Evolutionary conservation across 352 stramenopile species (phyloP), one percentile per base, ranked within the genome.

Genomic region (Pythium biforme): DNA sequence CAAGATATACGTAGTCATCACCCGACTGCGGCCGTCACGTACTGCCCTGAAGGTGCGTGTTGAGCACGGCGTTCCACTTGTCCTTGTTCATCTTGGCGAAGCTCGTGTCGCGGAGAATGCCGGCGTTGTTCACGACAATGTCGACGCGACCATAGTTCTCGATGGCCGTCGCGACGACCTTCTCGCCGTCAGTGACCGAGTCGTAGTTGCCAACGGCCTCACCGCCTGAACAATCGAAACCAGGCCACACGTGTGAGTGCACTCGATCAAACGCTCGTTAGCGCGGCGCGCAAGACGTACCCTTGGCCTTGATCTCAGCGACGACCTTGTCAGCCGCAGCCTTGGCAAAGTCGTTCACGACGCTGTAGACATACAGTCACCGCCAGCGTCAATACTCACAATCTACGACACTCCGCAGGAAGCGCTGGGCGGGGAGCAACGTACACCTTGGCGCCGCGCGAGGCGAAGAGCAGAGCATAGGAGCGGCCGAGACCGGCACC

Each of bases 111-210:
- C 96, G 82, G 77, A 99, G 68, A 67, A 98, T 96, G 11, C 91
- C 95, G 14, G 96, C 96, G 74, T 99, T 99, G 78, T 95, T 95
- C 40, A 93, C 78, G n/a, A 95, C 40, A 29, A 95, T 93, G 57
- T 95, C 86, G 23, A 95, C 74, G 55, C 86, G 83, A 20, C 81
- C 82, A 39, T 83, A 95, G 33, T 56, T 71, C 34, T 80, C 62
- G 53, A 95, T 89, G 29, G 82, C 84, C 56, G 81, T 90, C 15
- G 70, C 77, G 15, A 95, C 81, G 25, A 95, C 83, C 61, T 91
- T 91, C 25, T 88, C 83, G 26, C 86, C 85, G n/a, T 92, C 81
- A n/a, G 74, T 83, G 61, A 93, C 86, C 40, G 80, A 92, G 72
- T 95, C 72, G 73, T 95, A 95, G 74, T 93, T 88, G 57, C 81